Base-by-base conservation (phyloP, 78 protist genomes). In the Dictyostelium brefeldianum region DNA sequence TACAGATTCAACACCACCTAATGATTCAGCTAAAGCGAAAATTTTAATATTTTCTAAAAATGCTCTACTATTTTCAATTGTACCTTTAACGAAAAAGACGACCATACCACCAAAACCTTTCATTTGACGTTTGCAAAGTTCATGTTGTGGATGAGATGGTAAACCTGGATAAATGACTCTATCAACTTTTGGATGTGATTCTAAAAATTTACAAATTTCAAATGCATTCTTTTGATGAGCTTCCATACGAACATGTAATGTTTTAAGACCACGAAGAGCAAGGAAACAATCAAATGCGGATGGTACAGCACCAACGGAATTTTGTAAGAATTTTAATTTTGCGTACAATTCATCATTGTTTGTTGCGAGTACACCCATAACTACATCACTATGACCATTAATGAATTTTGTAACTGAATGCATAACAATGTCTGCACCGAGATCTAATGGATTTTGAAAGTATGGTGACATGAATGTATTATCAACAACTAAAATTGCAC, bases 351-450 rank as follows among this genome's bases (percentile, higher is more conserved):
- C 96, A 4, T 29, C 94, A 53, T 57, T 50, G 80, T 89, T 90
- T 22, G 96, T 65, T 27, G 74, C 64, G 4, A 96, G 67, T 43
- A 90, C 90, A 36, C 99, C 99, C 71, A 80, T 91, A 50, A 98
- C 96, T 1, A 94, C 96, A 70, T 97, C 98, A 48, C 97, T 84
- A 91, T 97, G 99, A 54, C 99, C 99, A 90, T 91, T 96, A 80
- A 98, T 87, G 41, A 92, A 97, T 91, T 98, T 98, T 57, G 99
- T 98, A 74, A 91, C 93, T 31, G 98, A 96, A 95, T 98, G 99
- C 77, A 98, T 65, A 12, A 96, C 98, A 17, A 98, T 70, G 70
- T 98, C 99, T 54, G 98, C 99, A 56, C 99, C 99, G 43, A 96
- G 94, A 22, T 46, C 94, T 48, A 98, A 73, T 62, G 99, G 99